Evolutionary conservation across 331 rosid genomes (phyloP).

Genomic region (Saraca asoca): DNA sequence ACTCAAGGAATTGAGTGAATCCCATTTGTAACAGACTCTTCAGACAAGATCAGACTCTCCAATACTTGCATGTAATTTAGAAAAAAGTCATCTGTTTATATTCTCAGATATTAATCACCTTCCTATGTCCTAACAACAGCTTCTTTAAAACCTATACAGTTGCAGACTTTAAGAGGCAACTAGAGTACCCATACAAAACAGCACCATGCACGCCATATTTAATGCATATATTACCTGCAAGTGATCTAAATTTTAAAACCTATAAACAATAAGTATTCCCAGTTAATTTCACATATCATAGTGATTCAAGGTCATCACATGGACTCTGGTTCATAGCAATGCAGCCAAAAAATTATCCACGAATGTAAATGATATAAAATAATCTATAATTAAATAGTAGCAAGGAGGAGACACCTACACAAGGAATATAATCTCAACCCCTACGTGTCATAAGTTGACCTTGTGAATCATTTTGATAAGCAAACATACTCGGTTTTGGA

Average conservation of each 20-base stretch:
- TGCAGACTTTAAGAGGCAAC: conserved; percentile 7
- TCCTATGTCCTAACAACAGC: conserved; percentile 5
- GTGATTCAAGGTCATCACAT: conserved; percentile 18
- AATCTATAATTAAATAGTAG: background rate
- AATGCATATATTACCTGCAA: conserved; percentile 2
- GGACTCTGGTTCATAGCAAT: conserved; percentile 6
- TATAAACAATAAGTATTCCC: background rate
- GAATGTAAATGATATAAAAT: conserved; percentile 9
- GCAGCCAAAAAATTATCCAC: conserved; percentile 7
- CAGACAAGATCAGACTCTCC: conserved; percentile 15
- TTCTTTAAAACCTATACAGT: conserved; percentile 7
- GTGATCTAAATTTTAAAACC: conserved; percentile 7
- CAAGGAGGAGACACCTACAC: conserved; percentile 56
- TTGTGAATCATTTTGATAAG: too few relatives aligned
- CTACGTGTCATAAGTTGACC: too few relatives aligned
- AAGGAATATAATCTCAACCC: conserved; percentile 94
- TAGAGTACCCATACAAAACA: background rate
- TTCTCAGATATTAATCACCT: too few relatives aligned
- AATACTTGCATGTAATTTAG: conserved; percentile 9
- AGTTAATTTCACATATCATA: background rate
- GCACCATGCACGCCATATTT: background rate
- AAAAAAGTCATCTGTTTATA: conserved; percentile 17
- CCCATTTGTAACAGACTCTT: conserved; percentile 14
- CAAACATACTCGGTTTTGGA: too few relatives aligned
- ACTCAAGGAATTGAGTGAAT: background rate